These are phyloP conservation scores for Malus sieversii DNA, from an alignment of 306 rosid species.

Conservation along the genomic window DNA sequence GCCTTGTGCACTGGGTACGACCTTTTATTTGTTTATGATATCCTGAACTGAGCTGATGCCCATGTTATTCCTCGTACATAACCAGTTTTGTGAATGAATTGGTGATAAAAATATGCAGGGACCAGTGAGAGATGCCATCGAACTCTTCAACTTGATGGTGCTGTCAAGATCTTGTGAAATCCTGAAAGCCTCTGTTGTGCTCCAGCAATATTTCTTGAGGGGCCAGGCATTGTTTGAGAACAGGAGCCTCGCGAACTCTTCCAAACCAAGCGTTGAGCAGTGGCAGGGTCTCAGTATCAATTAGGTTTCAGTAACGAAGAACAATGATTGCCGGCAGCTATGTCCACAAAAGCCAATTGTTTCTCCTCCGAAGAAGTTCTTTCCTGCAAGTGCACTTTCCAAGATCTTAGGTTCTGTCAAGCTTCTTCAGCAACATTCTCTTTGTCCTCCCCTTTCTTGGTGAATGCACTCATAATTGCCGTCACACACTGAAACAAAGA, in stretches of 20 bases:
- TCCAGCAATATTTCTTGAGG: constrained; percentile 29
- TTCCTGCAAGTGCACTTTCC: constrained; percentile 33
- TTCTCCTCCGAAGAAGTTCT: constrained; percentile 38
- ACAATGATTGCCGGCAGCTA: constrained; percentile 10
- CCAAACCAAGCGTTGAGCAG: constrained; percentile 33
- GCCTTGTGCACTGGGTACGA: too few relatives aligned
- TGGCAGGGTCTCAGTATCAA: constrained; percentile 30
- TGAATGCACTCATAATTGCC: constrained; percentile 22
- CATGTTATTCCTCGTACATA: not conserved
- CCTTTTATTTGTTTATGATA: not conserved
- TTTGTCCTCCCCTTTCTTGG: constrained; percentile 38
- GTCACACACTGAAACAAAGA: constrained; percentile 27
- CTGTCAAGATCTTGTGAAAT: constrained; percentile 10
- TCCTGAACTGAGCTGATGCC: not conserved
- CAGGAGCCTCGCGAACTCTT: constrained; percentile 21
- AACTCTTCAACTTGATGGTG: constrained; percentile 29
- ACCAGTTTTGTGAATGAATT: not conserved
- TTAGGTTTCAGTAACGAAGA: constrained; percentile 1
- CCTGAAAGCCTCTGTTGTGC: constrained; percentile 1
- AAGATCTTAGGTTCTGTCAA: constrained; percentile 34
- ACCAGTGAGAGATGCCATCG: not conserved
- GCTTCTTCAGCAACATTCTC: constrained; percentile 35
- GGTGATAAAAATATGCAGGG: not conserved
- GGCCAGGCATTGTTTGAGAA: constrained; percentile 32
- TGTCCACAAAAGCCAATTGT: constrained; percentile 36